These are phyloP conservation scores for Torulaspora quercuum DNA, from an alignment of 805 yeast species.

Conservation along the genomic window DNA sequence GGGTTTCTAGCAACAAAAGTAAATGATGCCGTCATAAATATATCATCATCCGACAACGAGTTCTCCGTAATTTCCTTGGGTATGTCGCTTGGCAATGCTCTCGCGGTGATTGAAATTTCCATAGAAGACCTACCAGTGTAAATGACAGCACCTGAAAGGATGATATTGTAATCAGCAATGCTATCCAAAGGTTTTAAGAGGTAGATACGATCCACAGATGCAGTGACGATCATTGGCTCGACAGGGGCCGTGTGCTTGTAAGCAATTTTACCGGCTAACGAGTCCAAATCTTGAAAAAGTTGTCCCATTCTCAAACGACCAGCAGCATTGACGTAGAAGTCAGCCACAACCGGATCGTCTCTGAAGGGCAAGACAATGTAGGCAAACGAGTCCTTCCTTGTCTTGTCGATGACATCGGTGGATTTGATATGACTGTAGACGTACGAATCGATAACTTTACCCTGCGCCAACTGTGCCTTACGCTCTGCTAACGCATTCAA, in stretches of 20 bases:
- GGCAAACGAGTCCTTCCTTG: constrained; percentile 73
- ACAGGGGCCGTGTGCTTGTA: constrained; percentile 93
- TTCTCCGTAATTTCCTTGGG: constrained; percentile 54
- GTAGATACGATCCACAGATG: constrained; percentile 87
- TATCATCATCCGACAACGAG: constrained; percentile 55
- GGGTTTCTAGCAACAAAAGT: constrained; percentile 97
- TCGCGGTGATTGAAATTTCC: constrained; percentile 91
- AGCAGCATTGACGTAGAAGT: constrained; percentile 81
- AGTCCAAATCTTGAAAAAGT: constrained; percentile 89
- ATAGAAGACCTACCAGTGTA: constrained; percentile 95
- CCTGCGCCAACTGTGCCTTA: constrained; percentile 64
- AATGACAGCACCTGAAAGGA: constrained; percentile 85
- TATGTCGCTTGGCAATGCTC: constrained; percentile 58
- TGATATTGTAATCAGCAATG: constrained; percentile 67
- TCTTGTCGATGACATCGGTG: constrained; percentile 64
- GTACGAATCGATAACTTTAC: constrained; percentile 66
- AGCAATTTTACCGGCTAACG: constrained; percentile 90
- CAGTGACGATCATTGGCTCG: constrained; percentile 92
- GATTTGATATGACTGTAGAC: constrained; percentile 71
- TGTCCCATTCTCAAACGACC: constrained; percentile 94
- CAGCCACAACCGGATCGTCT: constrained; percentile 77
- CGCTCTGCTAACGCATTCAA: constrained; percentile 75
- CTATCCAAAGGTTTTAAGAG: constrained; percentile 82
- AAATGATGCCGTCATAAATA: constrained; percentile 84
- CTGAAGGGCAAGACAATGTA: constrained; percentile 75